A percentile compares a stretch with the other conserved stretches of the same genome.
Evolutionary conservation across 345 rosid species (phyloP).

Genomic region (Litchi chinensis): DNA sequence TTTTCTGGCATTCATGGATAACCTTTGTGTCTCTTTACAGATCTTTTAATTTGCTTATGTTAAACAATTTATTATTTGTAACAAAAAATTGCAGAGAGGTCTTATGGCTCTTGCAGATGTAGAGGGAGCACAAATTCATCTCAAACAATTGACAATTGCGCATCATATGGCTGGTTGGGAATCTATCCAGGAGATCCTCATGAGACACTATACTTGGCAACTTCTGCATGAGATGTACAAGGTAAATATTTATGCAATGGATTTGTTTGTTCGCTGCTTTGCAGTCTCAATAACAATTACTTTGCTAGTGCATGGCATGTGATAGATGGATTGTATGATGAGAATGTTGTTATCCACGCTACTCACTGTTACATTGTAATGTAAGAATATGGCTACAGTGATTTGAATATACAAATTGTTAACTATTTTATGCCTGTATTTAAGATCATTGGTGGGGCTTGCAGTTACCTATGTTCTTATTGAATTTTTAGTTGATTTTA

Average conservation of each 20-base stretch:
- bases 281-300: background rate
- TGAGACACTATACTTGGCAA: slow-evolving; percentile 82
- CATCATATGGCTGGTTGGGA: slow-evolving; percentile 96
- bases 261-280: background rate
- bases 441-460: background rate
- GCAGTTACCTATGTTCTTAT: background rate
- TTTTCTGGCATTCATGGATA: background rate
- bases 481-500: background rate
- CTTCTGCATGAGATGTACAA: slow-evolving; percentile 96
- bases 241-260: slow-evolving; percentile 39
- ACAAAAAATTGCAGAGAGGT: slow-evolving; percentile 62
- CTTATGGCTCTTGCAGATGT: slow-evolving; percentile 97
- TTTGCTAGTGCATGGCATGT: background rate
- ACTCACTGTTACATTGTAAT: background rate
- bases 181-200: slow-evolving; percentile 85
- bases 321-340: background rate
- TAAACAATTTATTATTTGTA: slow-evolving; percentile 1
- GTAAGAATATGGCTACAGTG: background rate
- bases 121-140: slow-evolving; percentile 89
- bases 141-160: slow-evolving; percentile 71
- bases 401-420: background rate
- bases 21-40: background rate
- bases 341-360: background rate
- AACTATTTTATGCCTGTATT: background rate
- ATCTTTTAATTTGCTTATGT: background rate